phyloP scores from a whole-genome alignment of 345 rosid genomes.

The Heritiera littoralis region DNA sequence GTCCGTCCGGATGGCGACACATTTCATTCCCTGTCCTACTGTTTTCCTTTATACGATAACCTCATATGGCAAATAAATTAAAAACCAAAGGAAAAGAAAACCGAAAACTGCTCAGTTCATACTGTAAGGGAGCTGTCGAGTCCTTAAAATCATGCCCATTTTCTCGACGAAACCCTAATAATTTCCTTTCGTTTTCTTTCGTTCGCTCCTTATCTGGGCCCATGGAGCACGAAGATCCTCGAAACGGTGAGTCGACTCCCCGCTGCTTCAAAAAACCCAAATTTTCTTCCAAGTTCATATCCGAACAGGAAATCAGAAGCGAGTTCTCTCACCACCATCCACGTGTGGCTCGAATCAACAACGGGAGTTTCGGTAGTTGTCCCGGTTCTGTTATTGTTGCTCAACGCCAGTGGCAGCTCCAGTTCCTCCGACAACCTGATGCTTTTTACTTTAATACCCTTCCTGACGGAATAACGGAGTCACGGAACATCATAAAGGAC shows the following conservation, averaged over 20 bases:
- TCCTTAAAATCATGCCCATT: slow-evolving; percentile 15
- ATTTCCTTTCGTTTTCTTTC: not conserved
- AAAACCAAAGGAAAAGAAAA: too few relatives aligned
- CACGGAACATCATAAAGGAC: slow-evolving; percentile 53
- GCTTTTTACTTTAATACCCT: slow-evolving; percentile 71
- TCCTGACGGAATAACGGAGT: slow-evolving; percentile 56
- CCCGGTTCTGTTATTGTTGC: slow-evolving; percentile 61
- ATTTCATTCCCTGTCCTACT: not conserved
- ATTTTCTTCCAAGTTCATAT: slow-evolving; percentile 22
- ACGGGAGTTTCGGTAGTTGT: slow-evolving; percentile 86
- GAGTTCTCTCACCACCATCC: slow-evolving; percentile 78
- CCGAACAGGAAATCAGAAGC: slow-evolving; percentile 49
- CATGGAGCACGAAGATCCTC: slow-evolving; percentile 46
- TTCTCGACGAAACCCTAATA: slow-evolving; percentile 34
- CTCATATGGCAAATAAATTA: too few relatives aligned
- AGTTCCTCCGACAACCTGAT: slow-evolving; percentile 68
- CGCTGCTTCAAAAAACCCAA: slow-evolving; percentile 50
- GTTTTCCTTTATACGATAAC: too few relatives aligned
- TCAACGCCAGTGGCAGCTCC: slow-evolving; percentile 65
- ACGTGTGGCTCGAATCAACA: slow-evolving; percentile 63
- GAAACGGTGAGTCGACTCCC: slow-evolving; percentile 48
- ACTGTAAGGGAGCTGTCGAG: not conserved
- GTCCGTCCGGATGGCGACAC: not conserved
- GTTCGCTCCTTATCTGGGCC: slow-evolving; percentile 18
- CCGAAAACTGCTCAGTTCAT: not conserved